phyloP scores from a whole-genome alignment of 306 rosid genomes.

The barrel medic (Medicago truncatula) region DNA sequence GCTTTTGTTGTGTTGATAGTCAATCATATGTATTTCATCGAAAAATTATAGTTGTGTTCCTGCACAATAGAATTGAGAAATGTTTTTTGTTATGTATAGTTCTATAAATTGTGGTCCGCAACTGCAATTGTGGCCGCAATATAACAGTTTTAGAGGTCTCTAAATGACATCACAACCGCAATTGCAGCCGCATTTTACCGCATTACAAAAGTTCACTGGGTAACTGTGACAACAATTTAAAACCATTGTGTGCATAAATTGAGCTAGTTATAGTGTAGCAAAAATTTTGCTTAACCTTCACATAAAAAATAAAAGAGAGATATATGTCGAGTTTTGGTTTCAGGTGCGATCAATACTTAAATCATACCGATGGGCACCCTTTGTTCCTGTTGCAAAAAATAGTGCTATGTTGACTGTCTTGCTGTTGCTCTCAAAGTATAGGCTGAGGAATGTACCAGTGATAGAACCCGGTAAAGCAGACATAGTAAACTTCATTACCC shows the following conservation, averaged over 20 bases:
- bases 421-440: conserved; percentile 86
- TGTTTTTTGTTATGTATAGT: too few relatives aligned
- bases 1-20: background rate
- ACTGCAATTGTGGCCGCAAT: too few relatives aligned
- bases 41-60: background rate
- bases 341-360: conserved; percentile 76
- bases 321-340: conserved; percentile 39
- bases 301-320: conserved; percentile 4
- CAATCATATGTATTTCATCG: background rate
- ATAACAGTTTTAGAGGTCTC: too few relatives aligned
- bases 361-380: conserved; percentile 84
- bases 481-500: conserved; percentile 83
- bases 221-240: too few relatives aligned
- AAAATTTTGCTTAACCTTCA: conserved; percentile 6
- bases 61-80: too few relatives aligned
- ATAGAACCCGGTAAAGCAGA: conserved; percentile 74
- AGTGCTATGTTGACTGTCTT: conserved; percentile 81
- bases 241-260: too few relatives aligned
- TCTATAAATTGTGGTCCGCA: too few relatives aligned
- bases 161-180: too few relatives aligned
- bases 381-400: conserved; percentile 70
- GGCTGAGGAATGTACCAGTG: conserved; percentile 91
- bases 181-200: too few relatives aligned
- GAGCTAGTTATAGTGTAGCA: background rate
- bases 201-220: too few relatives aligned